A percentile compares a stretch with the other conserved stretches of the same genome.
Conservation (phyloP, 768 basidiomycete species). For the Hysterangium stoloniferum region DNA sequence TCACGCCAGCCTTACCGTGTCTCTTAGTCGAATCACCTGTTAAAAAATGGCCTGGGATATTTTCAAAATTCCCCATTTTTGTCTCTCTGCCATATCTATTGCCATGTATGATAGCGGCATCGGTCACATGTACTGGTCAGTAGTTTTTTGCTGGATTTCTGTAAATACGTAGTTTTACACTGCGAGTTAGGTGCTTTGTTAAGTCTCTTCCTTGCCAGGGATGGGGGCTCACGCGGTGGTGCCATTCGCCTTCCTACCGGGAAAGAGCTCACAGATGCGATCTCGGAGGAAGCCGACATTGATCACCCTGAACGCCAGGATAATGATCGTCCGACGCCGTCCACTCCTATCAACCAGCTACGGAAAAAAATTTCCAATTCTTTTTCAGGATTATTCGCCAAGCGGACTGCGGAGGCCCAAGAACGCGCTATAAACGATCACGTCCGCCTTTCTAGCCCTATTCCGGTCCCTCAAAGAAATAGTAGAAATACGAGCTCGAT, state of each 20-base stretch:
- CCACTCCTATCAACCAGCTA: constrained; percentile 18
- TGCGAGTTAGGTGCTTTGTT: constrained; percentile 66
- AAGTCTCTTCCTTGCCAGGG: constrained; percentile 80
- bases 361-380: constrained; percentile 43
- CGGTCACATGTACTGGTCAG: constrained; percentile 65
- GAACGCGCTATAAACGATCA: constrained; percentile 23
- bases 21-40: constrained; percentile 71
- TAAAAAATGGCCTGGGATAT: constrained; percentile 75
- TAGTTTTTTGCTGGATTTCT: not conserved
- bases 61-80: constrained; percentile 60
- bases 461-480: constrained; percentile 30
- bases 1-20: constrained; percentile 7
- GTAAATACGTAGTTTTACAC: constrained; percentile 2
- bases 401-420: constrained; percentile 38
- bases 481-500: constrained; percentile 28
- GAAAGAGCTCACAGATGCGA: constrained; percentile 35
- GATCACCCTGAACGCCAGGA: constrained; percentile 39
- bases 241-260: constrained; percentile 78
- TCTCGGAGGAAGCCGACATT: constrained; percentile 19
- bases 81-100: constrained; percentile 83
- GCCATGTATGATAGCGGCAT: constrained; percentile 72
- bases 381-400: constrained; percentile 54
- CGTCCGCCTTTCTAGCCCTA: constrained; percentile 39
- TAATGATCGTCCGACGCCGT: constrained; percentile 44
- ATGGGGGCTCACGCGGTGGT: constrained; percentile 85